phyloP scores from a whole-genome alignment of 2,329 filamentous ascomycete genomes.

The Coniochaeta sp. region DNA sequence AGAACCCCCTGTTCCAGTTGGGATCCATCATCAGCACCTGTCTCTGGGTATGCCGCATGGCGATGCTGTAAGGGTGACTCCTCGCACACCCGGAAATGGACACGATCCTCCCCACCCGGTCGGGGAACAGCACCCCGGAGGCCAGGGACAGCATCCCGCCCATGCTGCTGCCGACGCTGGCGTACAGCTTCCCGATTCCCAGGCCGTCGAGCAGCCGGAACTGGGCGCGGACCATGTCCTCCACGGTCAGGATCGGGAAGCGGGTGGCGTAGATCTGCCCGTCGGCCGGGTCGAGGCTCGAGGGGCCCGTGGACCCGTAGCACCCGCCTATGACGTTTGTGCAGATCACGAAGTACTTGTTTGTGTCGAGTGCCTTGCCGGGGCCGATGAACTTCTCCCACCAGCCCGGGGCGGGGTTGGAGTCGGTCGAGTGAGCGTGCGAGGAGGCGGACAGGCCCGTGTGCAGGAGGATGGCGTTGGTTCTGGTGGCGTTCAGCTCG shows the following conservation, averaged over 20 bases:
- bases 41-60: slow-evolving; percentile 95
- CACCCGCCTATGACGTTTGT: slow-evolving; percentile 96
- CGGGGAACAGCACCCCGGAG: slow-evolving; percentile 74
- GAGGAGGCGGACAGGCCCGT: slow-evolving; percentile 96
- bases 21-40: slow-evolving; percentile 99
- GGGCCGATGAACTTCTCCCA: slow-evolving; percentile 99
- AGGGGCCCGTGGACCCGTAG: slow-evolving; percentile 89
- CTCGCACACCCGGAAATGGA: slow-evolving; percentile 90
- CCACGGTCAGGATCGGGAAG: slow-evolving; percentile 91
- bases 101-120: slow-evolving; percentile 73
- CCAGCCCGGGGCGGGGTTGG: slow-evolving; percentile 87
- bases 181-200: slow-evolving; percentile 71
- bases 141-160: slow-evolving; percentile 96
- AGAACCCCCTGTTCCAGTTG: slow-evolving; percentile 92
- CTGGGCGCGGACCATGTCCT: slow-evolving; percentile 96
- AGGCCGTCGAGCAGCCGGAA: slow-evolving; percentile 79
- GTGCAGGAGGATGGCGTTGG: slow-evolving; percentile 85
- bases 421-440: slow-evolving; percentile 85
- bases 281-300: slow-evolving; percentile 80
- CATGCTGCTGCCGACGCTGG: slow-evolving; percentile 94
- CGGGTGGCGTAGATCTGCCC: slow-evolving; percentile 85
- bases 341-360: slow-evolving; percentile 89
- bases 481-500: slow-evolving; percentile 65
- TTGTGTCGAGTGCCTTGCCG: slow-evolving; percentile 74
- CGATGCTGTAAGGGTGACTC: slow-evolving; percentile 95